Conservation (phyloP, 2,329 filamentous ascomycete genomes). For the Alternaria sp. region DNA sequence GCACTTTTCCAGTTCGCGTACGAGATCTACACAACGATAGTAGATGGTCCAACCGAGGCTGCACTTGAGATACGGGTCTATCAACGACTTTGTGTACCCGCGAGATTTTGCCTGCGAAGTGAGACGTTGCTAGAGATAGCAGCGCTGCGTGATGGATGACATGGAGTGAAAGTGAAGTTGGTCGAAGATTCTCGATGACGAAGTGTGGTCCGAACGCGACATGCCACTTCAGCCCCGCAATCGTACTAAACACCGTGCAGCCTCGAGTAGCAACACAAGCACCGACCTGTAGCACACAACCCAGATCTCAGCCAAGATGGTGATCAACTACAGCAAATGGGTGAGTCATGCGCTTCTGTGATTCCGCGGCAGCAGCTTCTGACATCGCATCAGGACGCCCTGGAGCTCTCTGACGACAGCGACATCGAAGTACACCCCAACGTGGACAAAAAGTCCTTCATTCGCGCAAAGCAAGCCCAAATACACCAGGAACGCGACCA, state of each 20-base stretch:
- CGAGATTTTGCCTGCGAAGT: background rate
- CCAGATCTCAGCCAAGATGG: slow-evolving; percentile 51
- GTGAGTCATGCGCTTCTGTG: slow-evolving; percentile 51
- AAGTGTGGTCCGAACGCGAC: slow-evolving; percentile 21
- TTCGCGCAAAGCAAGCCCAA: slow-evolving; percentile 96
- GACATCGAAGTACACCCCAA: slow-evolving; percentile 99
- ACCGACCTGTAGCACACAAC: slow-evolving; percentile 14
- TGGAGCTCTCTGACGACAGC: slow-evolving; percentile 97
- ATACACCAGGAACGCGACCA: slow-evolving; percentile 92
- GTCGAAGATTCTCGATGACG: slow-evolving; percentile 37
- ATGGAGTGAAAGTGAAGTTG: slow-evolving; percentile 22
- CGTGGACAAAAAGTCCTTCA: slow-evolving; percentile 98
- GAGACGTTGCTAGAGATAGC: background rate
- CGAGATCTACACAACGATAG: too few relatives aligned
- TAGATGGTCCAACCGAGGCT: too few relatives aligned
- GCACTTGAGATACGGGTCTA: too few relatives aligned
- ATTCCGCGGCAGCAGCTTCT: slow-evolving; percentile 3
- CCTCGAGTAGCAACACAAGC: slow-evolving; percentile 24
- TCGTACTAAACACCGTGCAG: slow-evolving; percentile 17
- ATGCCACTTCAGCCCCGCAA: slow-evolving; percentile 30
- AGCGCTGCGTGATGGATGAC: background rate
- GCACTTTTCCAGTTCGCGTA: too few relatives aligned
- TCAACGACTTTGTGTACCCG: background rate
- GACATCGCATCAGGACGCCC: slow-evolving; percentile 69
- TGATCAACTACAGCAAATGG: slow-evolving; percentile 79